A percentile compares a stretch with the other conserved stretches of the same genome.
These are phyloP conservation scores for Mycena capillaripes DNA, from an alignment of 768 basidiomycete species.

Conservation along the genomic window DNA sequence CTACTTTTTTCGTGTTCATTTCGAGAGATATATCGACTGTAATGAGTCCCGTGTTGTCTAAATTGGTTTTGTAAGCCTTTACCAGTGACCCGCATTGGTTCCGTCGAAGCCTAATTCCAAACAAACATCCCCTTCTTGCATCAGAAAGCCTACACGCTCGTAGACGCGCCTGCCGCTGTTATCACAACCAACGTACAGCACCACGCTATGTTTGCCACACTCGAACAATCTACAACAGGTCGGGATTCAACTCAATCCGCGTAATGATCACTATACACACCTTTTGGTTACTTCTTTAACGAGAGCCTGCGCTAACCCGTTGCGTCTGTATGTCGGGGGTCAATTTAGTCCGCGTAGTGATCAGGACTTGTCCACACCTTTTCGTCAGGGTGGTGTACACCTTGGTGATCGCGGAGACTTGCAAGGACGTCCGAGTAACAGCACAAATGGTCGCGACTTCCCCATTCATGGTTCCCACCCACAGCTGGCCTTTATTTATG, in stretches of 20 bases:
- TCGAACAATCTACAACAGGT: conserved; percentile 53
- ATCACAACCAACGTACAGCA: conserved; percentile 67
- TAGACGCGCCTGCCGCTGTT: conserved; percentile 68
- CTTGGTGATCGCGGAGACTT: conserved; percentile 69
- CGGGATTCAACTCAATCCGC: conserved; percentile 29
- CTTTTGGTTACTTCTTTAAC: conserved; percentile 61
- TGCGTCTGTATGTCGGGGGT: conserved; percentile 53
- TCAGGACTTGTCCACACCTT: conserved; percentile 66
- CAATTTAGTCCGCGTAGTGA: not conserved
- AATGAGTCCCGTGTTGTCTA: no score
- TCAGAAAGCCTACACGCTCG: conserved; percentile 66
- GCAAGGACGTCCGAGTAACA: conserved; percentile 64
- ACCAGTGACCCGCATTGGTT: conserved; percentile 68
- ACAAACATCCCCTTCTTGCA: conserved; percentile 60
- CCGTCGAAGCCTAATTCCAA: conserved; percentile 68
- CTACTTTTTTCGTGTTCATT: not conserved
- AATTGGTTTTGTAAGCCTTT: no score
- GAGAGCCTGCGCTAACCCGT: conserved; percentile 65
- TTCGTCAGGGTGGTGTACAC: conserved; percentile 56
- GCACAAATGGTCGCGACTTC: conserved; percentile 66
- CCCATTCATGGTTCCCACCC: conserved; percentile 58
- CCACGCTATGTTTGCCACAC: conserved; percentile 61
- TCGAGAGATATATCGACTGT: no score
- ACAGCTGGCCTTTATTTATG: conserved; percentile 62
- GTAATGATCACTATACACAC: conserved; percentile 45